Evolutionary conservation across 768 basidiomycete species (phyloP), one percentile per base, ranked within the genome.

Genomic region (Mycena galericulata): DNA sequence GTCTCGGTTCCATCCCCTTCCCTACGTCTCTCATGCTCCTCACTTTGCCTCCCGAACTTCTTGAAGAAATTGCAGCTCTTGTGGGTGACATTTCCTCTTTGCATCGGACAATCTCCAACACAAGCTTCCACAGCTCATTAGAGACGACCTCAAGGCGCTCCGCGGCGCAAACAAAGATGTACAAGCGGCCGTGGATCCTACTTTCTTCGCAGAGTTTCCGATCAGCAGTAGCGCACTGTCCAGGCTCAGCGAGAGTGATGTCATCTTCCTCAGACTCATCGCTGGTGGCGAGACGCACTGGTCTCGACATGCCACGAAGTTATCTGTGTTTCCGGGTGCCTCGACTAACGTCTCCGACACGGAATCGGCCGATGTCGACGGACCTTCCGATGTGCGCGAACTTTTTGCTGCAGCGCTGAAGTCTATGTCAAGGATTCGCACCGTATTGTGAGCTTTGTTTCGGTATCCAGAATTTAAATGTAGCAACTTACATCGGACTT

Each of bases 161-260:
- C 26, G 47, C 26, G 27, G 47, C 27, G 47, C 47, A 49, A 49
- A 49, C 17, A 49, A 49, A 49, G 14, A 49, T 27, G 47, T 49
- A 29, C 47, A 49, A 49, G 47, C 26, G 47, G 47, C 47, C 47
- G 47, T 49, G 47, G 47, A 49, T 49, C 47, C 47, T 49, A 27
- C 47, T 49, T 49, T 49, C 26, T 49, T 49, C 47, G 47, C 47
- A 49, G 47, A 49, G 47, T 49, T 49, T 49, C 47, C 47, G 47
- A 49, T 49, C 47, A 49, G 27, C 47, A 49, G 24, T 49, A 49
- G 26, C 26, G 47, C 47, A 27, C 47, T 49, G 26, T 27, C 26
- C 47, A 49, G 47, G 26, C 47, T 49, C 47, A 49, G 47, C 47
- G 26, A 49, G 47, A 49, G 47, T 49, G 47, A 49, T 49, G 26